Evolutionary conservation across 148 eudicot genomes (phyloP).

Genomic region (Mesembryanthemum crystallinum): DNA sequence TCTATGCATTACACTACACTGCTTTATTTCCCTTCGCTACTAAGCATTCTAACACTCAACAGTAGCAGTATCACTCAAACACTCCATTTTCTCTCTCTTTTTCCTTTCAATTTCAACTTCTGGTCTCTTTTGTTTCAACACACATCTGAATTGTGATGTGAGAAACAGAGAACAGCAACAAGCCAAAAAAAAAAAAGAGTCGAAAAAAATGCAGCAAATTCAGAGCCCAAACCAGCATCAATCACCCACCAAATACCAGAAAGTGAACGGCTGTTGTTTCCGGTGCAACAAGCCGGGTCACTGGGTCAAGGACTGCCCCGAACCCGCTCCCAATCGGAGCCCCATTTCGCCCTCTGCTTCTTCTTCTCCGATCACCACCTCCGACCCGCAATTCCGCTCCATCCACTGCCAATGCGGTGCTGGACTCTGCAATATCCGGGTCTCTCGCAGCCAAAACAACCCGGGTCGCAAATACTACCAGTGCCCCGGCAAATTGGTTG

Average conservation of each 20-base stretch:
- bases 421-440: slow-evolving; percentile 25
- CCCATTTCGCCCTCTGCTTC: not conserved
- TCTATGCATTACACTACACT: no score
- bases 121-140: no score
- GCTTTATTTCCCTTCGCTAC: no score
- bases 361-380: not conserved
- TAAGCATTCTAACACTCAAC: no score
- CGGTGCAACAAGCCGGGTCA: slow-evolving; percentile 24
- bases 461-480: slow-evolving; percentile 18
- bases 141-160: no score
- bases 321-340: slow-evolving; percentile 3
- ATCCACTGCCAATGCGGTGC: slow-evolving; percentile 29
- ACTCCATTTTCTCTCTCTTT: no score
- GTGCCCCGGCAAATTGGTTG: not conserved
- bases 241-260: slow-evolving; percentile 1
- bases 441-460: not conserved
- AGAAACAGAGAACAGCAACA: no score
- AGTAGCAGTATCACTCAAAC: no score
- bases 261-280: slow-evolving; percentile 4
- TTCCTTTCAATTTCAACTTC: no score
- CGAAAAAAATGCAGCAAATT: not conserved
- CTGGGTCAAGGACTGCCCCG: slow-evolving; percentile 22
- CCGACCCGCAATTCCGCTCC: slow-evolving; percentile 14
- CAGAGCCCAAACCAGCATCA: not conserved
- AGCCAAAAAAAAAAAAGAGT: not conserved